Conservation (phyloP, 352 stramenopile genomes). For the Peronospora belbahrii region DNA sequence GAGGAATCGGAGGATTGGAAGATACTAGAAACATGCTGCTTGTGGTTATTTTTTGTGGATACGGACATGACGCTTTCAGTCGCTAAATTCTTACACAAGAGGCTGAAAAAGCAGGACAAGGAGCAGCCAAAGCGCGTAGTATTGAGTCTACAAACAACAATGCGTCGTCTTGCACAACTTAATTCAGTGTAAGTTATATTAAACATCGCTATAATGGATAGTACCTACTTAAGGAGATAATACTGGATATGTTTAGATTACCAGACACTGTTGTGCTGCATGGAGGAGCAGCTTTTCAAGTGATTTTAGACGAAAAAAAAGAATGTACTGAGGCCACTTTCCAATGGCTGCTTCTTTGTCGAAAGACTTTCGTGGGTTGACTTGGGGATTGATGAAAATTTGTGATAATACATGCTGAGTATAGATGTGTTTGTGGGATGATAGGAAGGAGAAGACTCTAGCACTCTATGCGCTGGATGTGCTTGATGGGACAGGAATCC, state of each 20-base stretch:
- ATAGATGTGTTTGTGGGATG: slow-evolving; percentile 1
- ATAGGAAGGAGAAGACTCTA: slow-evolving; percentile 60
- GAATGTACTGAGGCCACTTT: slow-evolving; percentile 41
- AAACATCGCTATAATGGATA: background rate
- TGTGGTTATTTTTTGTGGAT: slow-evolving; percentile 63
- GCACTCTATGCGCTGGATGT: slow-evolving; percentile 66
- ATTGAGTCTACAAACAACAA: slow-evolving; percentile 52
- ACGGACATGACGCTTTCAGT: slow-evolving; percentile 28
- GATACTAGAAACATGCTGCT: slow-evolving; percentile 36
- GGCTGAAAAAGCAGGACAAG: slow-evolving; percentile 23
- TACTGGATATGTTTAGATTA: slow-evolving; percentile 30
- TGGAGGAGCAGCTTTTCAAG: slow-evolving; percentile 65
- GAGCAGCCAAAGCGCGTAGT: slow-evolving; percentile 42
- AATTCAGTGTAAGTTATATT: slow-evolving; percentile 41
- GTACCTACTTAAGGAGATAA: background rate
- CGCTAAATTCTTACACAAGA: slow-evolving; percentile 42
- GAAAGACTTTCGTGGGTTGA: slow-evolving; percentile 62
- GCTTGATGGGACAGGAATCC: slow-evolving; percentile 61
- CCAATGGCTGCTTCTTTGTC: slow-evolving; percentile 69
- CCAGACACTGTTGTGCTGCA: slow-evolving; percentile 58
- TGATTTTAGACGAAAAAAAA: slow-evolving; percentile 42
- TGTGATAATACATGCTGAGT: background rate
- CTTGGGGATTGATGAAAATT: background rate
- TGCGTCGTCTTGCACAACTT: slow-evolving; percentile 49
- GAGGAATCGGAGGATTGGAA: slow-evolving; percentile 34